phyloP scores from a whole-genome alignment of 345 rosid species.

The Turnera subulata region DNA sequence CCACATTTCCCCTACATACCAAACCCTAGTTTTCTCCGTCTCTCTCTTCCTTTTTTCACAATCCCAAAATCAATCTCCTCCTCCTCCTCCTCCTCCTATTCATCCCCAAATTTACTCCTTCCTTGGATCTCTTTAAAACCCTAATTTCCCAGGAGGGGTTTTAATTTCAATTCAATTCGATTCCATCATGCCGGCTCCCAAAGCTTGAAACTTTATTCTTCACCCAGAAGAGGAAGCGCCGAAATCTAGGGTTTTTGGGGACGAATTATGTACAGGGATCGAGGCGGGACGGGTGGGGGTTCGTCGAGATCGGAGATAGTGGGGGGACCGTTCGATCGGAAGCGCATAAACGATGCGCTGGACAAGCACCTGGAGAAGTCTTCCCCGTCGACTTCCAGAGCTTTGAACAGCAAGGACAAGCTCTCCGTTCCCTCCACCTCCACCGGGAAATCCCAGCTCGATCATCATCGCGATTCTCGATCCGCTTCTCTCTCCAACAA shows the following conservation, averaged over 20 bases:
- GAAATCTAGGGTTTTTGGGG: neutral
- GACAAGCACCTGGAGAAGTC: conserved; percentile 91
- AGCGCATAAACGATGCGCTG: conserved; percentile 81
- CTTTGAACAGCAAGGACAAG: conserved; percentile 43
- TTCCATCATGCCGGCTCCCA: conserved; percentile 4
- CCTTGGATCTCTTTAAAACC: neutral
- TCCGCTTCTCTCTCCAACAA: conserved; percentile 43
- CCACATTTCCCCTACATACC: neutral
- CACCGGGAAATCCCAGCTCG: conserved; percentile 61
- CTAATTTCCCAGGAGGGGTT: neutral
- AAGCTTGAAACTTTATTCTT: conserved; percentile 5
- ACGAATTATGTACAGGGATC: conserved; percentile 55
- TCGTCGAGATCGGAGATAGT: conserved; percentile 75
- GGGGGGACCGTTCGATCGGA: conserved; percentile 69
- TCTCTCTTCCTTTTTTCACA: conserved; percentile 3
- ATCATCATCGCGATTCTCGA: conserved; percentile 57
- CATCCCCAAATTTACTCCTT: neutral
- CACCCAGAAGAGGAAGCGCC: neutral
- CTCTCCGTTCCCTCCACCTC: conserved; percentile 73
- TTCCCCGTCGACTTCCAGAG: conserved; percentile 81
- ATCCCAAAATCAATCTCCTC: neutral
- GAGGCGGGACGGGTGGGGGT: conserved; percentile 65
- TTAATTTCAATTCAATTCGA: too few species aligned
- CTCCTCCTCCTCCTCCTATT: conserved; percentile 7
- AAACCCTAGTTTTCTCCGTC: conserved; percentile 45